These are phyloP conservation scores for Crucibulum laeve DNA, from an alignment of 768 basidiomycete species.

Conservation along the genomic window DNA sequence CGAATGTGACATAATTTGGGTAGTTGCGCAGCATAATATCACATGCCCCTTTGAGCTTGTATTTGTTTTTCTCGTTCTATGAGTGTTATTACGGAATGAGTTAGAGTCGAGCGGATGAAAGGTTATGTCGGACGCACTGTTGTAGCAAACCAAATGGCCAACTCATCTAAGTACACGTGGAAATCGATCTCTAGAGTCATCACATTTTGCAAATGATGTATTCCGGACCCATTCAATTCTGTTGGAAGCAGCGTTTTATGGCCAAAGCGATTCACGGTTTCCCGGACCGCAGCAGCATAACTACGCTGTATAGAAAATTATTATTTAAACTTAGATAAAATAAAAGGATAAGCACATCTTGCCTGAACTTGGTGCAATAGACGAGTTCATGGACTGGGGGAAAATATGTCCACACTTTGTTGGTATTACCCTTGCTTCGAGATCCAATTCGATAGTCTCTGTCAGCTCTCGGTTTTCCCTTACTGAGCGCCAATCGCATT, in stretches of 20 bases:
- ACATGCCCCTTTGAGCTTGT: constrained; percentile 3
- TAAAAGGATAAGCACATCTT: constrained; percentile 8
- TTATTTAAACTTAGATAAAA: constrained; percentile 2
- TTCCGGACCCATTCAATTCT: constrained; percentile 11
- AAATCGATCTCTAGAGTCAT: constrained; percentile 13
- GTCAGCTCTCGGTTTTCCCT: constrained; percentile 4
- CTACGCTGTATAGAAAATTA: constrained; percentile 6
- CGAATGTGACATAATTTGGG: constrained; percentile 15
- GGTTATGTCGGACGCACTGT: constrained; percentile 11
- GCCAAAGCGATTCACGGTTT: constrained; percentile 16
- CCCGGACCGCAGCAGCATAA: constrained; percentile 12
- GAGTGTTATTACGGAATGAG: background rate
- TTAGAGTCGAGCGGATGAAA: background rate
- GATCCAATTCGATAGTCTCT: constrained; percentile 3
- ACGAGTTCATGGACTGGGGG: constrained; percentile 10
- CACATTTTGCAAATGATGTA: constrained; percentile 16
- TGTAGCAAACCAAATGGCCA: constrained; percentile 20
- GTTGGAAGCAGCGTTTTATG: constrained; percentile 7
- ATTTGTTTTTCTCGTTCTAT: constrained; percentile 9
- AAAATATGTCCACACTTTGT: constrained; percentile 16
- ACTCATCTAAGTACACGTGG: constrained; percentile 15
- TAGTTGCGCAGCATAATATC: background rate
- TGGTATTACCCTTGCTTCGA: background rate
- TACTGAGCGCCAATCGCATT: constrained; percentile 8
- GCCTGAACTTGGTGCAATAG: constrained; percentile 5